phyloP scores from a whole-genome alignment of 108 stramenopile genomes.

The Cyclostephanos invisitatus region DNA sequence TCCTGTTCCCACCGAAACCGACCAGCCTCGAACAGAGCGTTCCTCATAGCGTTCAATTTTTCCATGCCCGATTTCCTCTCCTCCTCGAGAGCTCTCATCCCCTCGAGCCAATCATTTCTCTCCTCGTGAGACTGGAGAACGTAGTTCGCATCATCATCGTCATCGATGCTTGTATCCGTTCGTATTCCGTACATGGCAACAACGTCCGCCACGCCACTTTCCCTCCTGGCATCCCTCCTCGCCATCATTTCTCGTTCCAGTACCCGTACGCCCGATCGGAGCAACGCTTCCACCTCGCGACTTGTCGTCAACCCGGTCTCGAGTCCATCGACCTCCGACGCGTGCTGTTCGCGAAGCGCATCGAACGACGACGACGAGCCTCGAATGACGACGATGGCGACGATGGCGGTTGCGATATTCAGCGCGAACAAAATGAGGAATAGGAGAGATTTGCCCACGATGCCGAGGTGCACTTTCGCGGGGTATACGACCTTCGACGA shows the following conservation, averaged over 20 bases:
- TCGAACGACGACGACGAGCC: background rate
- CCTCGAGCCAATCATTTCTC: background rate
- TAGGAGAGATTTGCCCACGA: background rate
- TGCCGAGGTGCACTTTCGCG: background rate
- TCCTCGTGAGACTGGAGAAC: background rate
- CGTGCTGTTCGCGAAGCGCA: background rate
- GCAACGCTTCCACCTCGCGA: constrained; percentile 10
- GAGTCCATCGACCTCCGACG: background rate
- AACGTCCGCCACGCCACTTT: background rate
- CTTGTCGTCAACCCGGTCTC: background rate
- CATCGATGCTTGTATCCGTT: background rate
- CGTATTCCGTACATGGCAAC: background rate
- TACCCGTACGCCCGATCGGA: constrained; percentile 9
- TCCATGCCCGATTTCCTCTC: background rate
- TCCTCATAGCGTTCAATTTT: background rate
- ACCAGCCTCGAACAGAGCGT: background rate
- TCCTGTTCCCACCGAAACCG: background rate
- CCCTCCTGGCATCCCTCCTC: background rate
- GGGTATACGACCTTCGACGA: background rate
- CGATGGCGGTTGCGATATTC: constrained; percentile 6
- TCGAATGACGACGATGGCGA: background rate
- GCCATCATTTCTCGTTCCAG: background rate
- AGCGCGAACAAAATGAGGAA: background rate
- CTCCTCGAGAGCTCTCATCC: background rate
- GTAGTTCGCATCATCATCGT: background rate